Base-by-base conservation (phyloP, 1,139 yeast species). In the Sugiyamaella paludigena region DNA sequence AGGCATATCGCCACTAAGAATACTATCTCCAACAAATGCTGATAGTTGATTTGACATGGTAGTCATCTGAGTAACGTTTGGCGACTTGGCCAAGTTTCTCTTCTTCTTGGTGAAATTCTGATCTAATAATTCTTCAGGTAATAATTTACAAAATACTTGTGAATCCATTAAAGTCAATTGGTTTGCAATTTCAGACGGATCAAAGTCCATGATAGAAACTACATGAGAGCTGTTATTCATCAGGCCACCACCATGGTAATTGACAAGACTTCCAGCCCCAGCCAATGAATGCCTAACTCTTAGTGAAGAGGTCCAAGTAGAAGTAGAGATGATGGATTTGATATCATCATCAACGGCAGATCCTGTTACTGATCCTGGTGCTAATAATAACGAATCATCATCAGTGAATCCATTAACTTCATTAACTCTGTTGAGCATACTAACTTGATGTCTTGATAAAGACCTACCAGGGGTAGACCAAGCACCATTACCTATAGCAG, bases 81-180 rank as follows among this genome's bases (percentile, higher is more conserved):
- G 88, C 0, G 95, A 84, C 45, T 81, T 67, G 40, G 80, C 66
- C 35, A 66, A 70, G 52, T 78, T 78, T 0, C 87, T 77, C 56
- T 83, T 79, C 60, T 83, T 80, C 27, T 82, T 73, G 3, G 87
- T 73, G 63, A 81, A 87, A 61, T 87, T 86, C 57, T 81, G 85
- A 62, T 86, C 84, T 51, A 87, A 69, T 46, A 89, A 71, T 65
- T 91, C 98, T 34, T 78, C 82, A 0, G 91, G 81, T 57, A 77
- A 77, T 51, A 89, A 79, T 2, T 78, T 67, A 56, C 87, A 73
- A 65, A 85, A 87, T 41, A 89, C 76, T 42, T 75, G 77, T 7
- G 87, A 81, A 67, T 91, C 96, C 58, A 91, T 79, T 34, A 87
- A 69, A 0, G 96, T 87, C 52, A 91, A 72, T 63, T 89, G 97